These are phyloP conservation scores for Trichoderma sp. DNA, from an alignment of 2,329 filamentous ascomycete species.

Conservation along the genomic window DNA sequence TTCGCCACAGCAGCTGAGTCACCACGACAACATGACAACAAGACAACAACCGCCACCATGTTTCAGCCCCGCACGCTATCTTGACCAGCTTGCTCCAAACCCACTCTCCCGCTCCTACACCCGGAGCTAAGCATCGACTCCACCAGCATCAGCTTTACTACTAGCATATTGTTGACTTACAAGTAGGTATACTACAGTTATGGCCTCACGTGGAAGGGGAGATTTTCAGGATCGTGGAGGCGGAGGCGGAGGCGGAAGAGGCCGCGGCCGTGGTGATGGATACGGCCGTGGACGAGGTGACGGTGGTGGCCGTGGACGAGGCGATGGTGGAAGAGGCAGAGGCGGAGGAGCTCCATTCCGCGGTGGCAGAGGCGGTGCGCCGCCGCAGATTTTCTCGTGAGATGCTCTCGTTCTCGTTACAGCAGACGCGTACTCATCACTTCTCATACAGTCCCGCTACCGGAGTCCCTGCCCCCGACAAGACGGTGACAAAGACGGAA, in stretches of 20 bases:
- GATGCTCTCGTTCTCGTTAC: too few species aligned
- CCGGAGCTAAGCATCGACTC: background rate
- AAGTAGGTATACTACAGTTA: background rate
- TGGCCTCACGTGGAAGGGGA: conserved; percentile 5
- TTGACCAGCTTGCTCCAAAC: background rate
- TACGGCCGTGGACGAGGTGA: conserved; percentile 28
- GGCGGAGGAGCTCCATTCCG: conserved; percentile 3
- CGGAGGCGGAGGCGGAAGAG: conserved; percentile 4
- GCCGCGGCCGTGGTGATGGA: conserved; percentile 24
- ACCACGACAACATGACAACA: too few species aligned
- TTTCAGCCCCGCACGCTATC: background rate
- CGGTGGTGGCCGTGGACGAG: background rate
- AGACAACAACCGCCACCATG: background rate
- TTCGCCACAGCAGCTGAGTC: background rate
- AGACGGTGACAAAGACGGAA: conserved; percentile 22
- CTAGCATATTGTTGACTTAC: background rate
- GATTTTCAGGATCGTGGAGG: conserved; percentile 14
- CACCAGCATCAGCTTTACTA: background rate
- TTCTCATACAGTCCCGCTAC: background rate
- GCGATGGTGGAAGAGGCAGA: conserved; percentile 3
- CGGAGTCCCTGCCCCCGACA: conserved; percentile 13
- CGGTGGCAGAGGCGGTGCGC: conserved; percentile 20
- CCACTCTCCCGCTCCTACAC: background rate
- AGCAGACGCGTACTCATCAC: background rate
- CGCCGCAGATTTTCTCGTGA: conserved; percentile 19